Evolutionary conservation across 2,329 filamentous ascomycete genomes (phyloP), one percentile per base, ranked within the genome.

Genomic region (Neospermospora avenae): DNA sequence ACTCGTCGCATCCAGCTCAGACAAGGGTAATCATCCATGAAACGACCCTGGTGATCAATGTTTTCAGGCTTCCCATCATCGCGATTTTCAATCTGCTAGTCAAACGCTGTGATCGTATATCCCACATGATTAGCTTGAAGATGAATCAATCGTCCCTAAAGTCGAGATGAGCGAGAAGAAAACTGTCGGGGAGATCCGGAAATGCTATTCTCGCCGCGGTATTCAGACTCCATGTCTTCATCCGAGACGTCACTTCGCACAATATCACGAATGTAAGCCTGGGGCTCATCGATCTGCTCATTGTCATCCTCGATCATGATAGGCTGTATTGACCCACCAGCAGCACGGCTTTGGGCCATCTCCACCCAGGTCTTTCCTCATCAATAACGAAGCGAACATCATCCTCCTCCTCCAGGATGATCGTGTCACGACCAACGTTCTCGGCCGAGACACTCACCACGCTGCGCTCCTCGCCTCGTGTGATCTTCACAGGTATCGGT

Each of bases 161-260:
- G 44, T 46, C 24, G 44, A 46, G 44, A 46, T 20, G n/a, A 46
- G 44, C 44, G 44, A 46, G 44, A 18, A 46, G 44, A 18, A 46
- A 46, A 46, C 18, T 46, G 44, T 46, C 44, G 44, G n/a, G 44
- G 13, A 46, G n/a, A 46, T n/a, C 44, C n/a, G n/a, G n/a, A 25
- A 46, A n/a, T 46, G n/a, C n/a, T 46, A 25, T 20, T 25, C 10
- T 46, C n/a, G 4, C 18, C 44, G 44, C n/a, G 25, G n/a, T 48
- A 48, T 48, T 48, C 22, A 48, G 22, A 48, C 45, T 48, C n/a
- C n/a, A 48, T 48, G 13, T 48, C 22, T 48, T 48, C n/a, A 48
- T 48, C n/a, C 16, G 16, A 39, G 16, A 14, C 37, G 11, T 39
- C 16, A 25, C 22, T 48, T 48, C 45, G 14, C n/a, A 48, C 5